Evolutionary conservation across 2,329 filamentous ascomycete genomes (phyloP).

Genomic region (Xylariaceae sp.): DNA sequence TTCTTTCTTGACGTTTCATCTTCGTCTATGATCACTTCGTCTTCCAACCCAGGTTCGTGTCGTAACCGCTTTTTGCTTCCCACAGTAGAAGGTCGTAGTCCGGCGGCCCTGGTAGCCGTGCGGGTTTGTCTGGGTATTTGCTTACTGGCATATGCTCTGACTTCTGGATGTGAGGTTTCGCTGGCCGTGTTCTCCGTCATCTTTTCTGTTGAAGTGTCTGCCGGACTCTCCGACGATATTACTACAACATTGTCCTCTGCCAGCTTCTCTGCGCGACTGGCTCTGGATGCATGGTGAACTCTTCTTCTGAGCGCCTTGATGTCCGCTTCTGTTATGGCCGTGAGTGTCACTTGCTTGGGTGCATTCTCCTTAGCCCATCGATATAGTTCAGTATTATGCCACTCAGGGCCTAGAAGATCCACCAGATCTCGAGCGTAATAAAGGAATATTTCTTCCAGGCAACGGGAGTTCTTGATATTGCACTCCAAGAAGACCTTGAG

Average conservation of each 20-base stretch:
- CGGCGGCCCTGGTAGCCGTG: slow-evolving; percentile 41
- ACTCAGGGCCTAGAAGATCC: slow-evolving; percentile 27
- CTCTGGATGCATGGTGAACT: slow-evolving; percentile 22
- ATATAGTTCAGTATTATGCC: slow-evolving; percentile 31
- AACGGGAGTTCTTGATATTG: slow-evolving; percentile 36
- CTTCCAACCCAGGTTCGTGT: slow-evolving; percentile 30
- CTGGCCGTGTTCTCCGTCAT: neutral
- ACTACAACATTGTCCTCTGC: neutral
- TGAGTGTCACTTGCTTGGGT: slow-evolving; percentile 25
- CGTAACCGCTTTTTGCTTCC: slow-evolving; percentile 43
- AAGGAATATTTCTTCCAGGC: slow-evolving; percentile 37
- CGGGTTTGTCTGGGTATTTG: slow-evolving; percentile 31
- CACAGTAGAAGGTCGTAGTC: slow-evolving; percentile 38
- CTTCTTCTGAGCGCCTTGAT: slow-evolving; percentile 25
- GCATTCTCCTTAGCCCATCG: slow-evolving; percentile 28
- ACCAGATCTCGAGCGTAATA: slow-evolving; percentile 41
- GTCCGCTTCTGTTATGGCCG: slow-evolving; percentile 26
- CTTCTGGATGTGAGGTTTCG: slow-evolving; percentile 19
- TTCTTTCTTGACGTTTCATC: slow-evolving; percentile 29
- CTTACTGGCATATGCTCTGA: slow-evolving; percentile 22
- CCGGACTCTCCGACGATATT: neutral
- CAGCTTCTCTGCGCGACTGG: slow-evolving; percentile 4
- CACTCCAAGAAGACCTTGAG: slow-evolving; percentile 36
- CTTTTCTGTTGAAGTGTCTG: neutral
- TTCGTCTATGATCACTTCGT: slow-evolving; percentile 35